Base-by-base conservation (phyloP, 1,139 yeast species). In the Debaryomycetaceae sp. region DNA sequence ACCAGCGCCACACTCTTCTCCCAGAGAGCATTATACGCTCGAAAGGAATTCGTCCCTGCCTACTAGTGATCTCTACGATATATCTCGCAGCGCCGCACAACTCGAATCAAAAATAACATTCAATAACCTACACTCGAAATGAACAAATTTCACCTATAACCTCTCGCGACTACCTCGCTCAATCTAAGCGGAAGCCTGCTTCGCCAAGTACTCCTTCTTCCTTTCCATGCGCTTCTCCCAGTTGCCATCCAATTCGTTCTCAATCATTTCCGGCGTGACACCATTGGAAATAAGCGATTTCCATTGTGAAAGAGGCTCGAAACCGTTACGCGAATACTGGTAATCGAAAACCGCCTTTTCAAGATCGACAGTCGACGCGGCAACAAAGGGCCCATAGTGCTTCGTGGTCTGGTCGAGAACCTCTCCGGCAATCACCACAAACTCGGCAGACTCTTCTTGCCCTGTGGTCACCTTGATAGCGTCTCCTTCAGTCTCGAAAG, bases 361-460 rank as follows among this genome's bases (percentile, higher is more conserved):
- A 36, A 83, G 77, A 41, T 32, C 40, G 18, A 30, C 75, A 34
- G 62, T 60, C 13, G 77, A 58, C 7, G 77, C 71, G 36, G 82
- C 90, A 12, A 80, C 93, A 50, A 83, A 85, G 13, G 95, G 95
- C 10, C 96, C 96, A 47, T 85, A 81, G 50, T 86, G 95, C 23
- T 82, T 82, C 31, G 80, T 68, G 13, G 74, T 71, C 56, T 86
- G 96, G 43, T 82, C 71, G 35, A 85, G 61, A 25, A 72, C 69
- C 51, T 82, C 59, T 29, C 95, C 96, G 22, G 87, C 94, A 37
- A 85, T 60, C 21, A 86, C 43, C 4, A 81, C 73, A 42, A 86
- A 75, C 19, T 55, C 43, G 3, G 47, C 21, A 43, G 44, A 36
- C 11, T 32, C 33, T 4, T 28, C 30, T 26, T 37, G 34, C 8